These are phyloP conservation scores for Mycosphaerella sp. DNA, from an alignment of 2,329 filamentous ascomycete genomes.

Conservation along the genomic window DNA sequence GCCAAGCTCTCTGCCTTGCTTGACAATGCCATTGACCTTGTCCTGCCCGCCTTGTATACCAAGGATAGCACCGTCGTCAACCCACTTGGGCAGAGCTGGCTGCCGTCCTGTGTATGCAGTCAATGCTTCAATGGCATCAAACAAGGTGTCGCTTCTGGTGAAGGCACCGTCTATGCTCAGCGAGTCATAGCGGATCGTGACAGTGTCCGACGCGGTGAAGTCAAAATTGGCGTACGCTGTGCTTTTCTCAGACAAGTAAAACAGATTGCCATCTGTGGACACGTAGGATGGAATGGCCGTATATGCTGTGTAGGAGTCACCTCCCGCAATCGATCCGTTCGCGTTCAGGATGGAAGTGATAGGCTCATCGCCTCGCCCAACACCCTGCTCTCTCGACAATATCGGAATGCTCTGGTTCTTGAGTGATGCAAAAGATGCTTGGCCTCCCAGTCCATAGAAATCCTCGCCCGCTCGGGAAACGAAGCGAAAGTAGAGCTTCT, in stretches of 20 bases:
- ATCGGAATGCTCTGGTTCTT: slow-evolving; percentile 29
- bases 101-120: slow-evolving; percentile 34
- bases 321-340: slow-evolving; percentile 28
- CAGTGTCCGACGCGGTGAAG: slow-evolving; percentile 24
- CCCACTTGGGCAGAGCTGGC: slow-evolving; percentile 32
- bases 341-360: slow-evolving; percentile 26
- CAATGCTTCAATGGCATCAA: slow-evolving; percentile 33
- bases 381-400: slow-evolving; percentile 29
- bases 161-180: slow-evolving; percentile 25
- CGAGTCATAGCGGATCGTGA: slow-evolving; percentile 25
- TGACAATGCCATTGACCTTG: slow-evolving; percentile 35
- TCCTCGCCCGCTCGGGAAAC: slow-evolving; percentile 23
- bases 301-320: slow-evolving; percentile 34
- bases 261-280: slow-evolving; percentile 30
- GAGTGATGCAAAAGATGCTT: slow-evolving; percentile 28
- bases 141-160: slow-evolving; percentile 25
- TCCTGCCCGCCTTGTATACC: slow-evolving; percentile 37
- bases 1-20: slow-evolving; percentile 28
- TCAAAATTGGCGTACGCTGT: slow-evolving; percentile 34
- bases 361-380: slow-evolving; percentile 29
- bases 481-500: slow-evolving; percentile 27
- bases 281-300: slow-evolving; percentile 34
- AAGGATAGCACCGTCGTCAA: slow-evolving; percentile 33
- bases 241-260: slow-evolving; percentile 30
- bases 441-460: slow-evolving; percentile 29